phyloP scores from a whole-genome alignment of 2,329 filamentous ascomycete species.

The Capronia epimyces region DNA sequence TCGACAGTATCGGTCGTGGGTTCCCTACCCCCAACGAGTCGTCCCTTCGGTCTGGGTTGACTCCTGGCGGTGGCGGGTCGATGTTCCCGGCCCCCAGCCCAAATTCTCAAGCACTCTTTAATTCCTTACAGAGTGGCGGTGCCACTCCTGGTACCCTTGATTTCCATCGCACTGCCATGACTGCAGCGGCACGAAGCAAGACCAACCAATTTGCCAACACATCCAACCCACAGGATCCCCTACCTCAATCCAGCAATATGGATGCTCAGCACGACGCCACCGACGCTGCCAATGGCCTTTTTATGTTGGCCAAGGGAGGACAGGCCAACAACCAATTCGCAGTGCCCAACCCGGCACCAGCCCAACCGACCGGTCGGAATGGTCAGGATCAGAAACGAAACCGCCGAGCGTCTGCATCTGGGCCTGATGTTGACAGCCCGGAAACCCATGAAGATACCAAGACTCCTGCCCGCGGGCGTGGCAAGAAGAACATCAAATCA shows the following conservation, averaged over 20 bases:
- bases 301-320: conserved; percentile 69
- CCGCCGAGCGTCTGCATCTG: conserved; percentile 40
- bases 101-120: conserved; percentile 76
- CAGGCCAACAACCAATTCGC: conserved; percentile 54
- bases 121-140: conserved; percentile 70
- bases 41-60: conserved; percentile 81
- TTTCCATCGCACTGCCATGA: conserved; percentile 89
- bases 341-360: conserved; percentile 44
- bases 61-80: conserved; percentile 88
- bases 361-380: neutral
- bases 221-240: conserved; percentile 40
- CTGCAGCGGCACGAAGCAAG: conserved; percentile 64
- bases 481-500: conserved; percentile 48
- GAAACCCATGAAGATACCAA: conserved; percentile 64
- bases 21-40: conserved; percentile 97
- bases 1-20: conserved; percentile 73
- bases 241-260: conserved; percentile 37
- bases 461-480: conserved; percentile 64
- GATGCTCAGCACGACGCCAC: conserved; percentile 79
- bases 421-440: conserved; percentile 58
- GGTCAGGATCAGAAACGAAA: conserved; percentile 43
- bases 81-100: conserved; percentile 94
- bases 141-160: conserved; percentile 87
- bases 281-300: conserved; percentile 90
- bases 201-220: conserved; percentile 44